These are phyloP conservation scores for Nelumbo lutea DNA, from an alignment of 164 flowering plant species.

Conservation along the genomic window DNA sequence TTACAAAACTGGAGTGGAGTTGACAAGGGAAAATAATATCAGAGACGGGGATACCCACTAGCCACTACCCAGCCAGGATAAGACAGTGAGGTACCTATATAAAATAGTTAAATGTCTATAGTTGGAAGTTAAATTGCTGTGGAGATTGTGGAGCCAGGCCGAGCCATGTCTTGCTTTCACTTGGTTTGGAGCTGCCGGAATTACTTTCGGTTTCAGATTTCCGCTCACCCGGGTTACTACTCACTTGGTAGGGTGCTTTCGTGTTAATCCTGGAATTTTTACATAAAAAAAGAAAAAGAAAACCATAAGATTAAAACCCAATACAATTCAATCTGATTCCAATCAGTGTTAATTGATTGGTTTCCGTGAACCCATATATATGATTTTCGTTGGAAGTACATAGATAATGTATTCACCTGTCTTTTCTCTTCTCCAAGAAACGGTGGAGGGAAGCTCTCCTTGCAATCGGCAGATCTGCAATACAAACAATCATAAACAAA, in stretches of 20 bases:
- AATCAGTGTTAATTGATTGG: too few relatives aligned
- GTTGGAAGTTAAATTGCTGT: constrained; percentile 13
- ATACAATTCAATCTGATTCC: too few relatives aligned
- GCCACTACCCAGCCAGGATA: too few relatives aligned
- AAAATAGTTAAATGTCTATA: too few relatives aligned
- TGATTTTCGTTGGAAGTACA: too few relatives aligned
- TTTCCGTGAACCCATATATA: too few relatives aligned
- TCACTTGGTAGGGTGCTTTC: constrained; percentile 46
- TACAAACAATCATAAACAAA: background rate
- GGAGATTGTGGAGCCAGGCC: constrained; percentile 40
- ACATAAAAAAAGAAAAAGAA: background rate
- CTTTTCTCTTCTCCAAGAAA: constrained; percentile 86
- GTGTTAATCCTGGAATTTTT: constrained; percentile 40
- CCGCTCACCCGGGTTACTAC: background rate
- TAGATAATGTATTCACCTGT: constrained; percentile 34
- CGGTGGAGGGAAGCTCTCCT: constrained; percentile 74
- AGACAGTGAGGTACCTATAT: too few relatives aligned
- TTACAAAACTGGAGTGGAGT: too few relatives aligned
- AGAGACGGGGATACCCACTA: too few relatives aligned
- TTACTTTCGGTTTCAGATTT: too few relatives aligned
- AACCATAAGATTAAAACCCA: background rate
- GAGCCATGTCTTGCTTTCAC: constrained; percentile 51
- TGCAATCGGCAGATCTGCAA: constrained; percentile 64
- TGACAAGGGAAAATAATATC: too few relatives aligned
- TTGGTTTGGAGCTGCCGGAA: constrained; percentile 16